Conservation (phyloP, 1,284 basidiomycete genomes). For the Neolentinus lepideus region DNA sequence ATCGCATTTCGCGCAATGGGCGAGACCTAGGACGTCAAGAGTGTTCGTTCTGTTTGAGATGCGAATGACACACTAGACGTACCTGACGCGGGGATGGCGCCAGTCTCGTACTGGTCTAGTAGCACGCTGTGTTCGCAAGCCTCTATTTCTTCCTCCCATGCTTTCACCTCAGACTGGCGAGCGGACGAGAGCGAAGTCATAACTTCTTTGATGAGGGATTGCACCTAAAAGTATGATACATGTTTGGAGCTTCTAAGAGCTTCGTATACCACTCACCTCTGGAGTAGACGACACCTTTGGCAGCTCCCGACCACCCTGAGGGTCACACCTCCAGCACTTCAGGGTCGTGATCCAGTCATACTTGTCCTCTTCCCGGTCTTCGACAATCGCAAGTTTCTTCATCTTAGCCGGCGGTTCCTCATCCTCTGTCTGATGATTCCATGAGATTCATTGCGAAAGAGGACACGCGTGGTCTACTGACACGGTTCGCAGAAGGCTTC, state of each 20-base stretch:
- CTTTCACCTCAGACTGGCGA: slow-evolving; percentile 90
- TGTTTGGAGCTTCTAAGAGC: neutral
- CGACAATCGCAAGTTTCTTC: slow-evolving; percentile 85
- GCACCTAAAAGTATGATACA: slow-evolving; percentile 29
- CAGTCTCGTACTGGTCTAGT: slow-evolving; percentile 58
- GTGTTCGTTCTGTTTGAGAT: neutral
- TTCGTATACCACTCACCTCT: slow-evolving; percentile 17
- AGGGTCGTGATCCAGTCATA: slow-evolving; percentile 68
- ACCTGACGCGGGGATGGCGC: slow-evolving; percentile 49
- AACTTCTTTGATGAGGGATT: slow-evolving; percentile 60
- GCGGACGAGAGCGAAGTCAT: slow-evolving; percentile 84
- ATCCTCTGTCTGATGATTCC: slow-evolving; percentile 36
- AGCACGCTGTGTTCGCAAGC: slow-evolving; percentile 85
- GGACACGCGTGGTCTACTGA: slow-evolving; percentile 29
- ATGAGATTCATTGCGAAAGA: neutral
- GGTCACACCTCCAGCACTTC: slow-evolving; percentile 75
- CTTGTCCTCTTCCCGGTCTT: slow-evolving; percentile 83
- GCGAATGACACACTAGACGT: slow-evolving; percentile 4
- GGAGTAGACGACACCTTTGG: slow-evolving; percentile 25
- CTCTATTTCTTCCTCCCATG: slow-evolving; percentile 94
- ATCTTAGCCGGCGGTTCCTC: slow-evolving; percentile 80
- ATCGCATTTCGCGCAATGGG: slow-evolving; percentile 73
- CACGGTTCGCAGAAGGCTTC: slow-evolving; percentile 63
- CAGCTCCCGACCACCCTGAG: slow-evolving; percentile 43
- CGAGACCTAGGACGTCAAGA: slow-evolving; percentile 48